Evolutionary conservation across 2,329 filamentous ascomycete genomes (phyloP).

Genomic region (Fusarium lateritium): DNA sequence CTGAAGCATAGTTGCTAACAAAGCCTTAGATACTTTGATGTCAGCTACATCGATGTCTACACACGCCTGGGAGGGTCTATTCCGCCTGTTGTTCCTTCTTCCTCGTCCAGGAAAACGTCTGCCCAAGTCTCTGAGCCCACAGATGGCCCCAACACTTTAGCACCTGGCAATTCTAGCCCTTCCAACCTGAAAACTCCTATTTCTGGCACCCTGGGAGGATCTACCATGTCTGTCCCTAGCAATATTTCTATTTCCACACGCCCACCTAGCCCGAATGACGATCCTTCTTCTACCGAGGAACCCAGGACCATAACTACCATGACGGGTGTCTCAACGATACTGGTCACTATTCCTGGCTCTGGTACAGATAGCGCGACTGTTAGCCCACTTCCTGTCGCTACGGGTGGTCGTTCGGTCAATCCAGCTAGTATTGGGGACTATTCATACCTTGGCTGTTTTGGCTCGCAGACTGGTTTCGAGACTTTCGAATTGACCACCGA

Average conservation of each 20-base stretch:
- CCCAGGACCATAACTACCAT: conserved; percentile 50
- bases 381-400: conserved; percentile 25
- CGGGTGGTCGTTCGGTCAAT: conserved; percentile 46
- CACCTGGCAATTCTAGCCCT: neutral
- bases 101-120: conserved; percentile 2
- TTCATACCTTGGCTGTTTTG: conserved; percentile 60
- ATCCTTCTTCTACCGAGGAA: conserved; percentile 15
- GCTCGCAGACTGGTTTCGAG: conserved; percentile 54
- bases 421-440: conserved; percentile 54
- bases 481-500: conserved; percentile 54
- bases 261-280: neutral
- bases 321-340: conserved; percentile 45
- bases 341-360: conserved; percentile 46
- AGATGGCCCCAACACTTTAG: neutral
- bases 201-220: conserved; percentile 1
- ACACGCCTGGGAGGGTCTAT: conserved; percentile 28
- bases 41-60: conserved; percentile 69
- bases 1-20: neutral
- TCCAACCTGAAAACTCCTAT: conserved; percentile 2
- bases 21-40: conserved; percentile 62
- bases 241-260: conserved; percentile 8
- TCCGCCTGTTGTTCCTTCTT: conserved; percentile 17
- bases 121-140: neutral
- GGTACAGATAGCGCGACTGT: conserved; percentile 31
- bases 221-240: neutral